Evolutionary conservation across 106 monocot genomes (phyloP), one percentile per base, ranked within the genome.

Genomic region (Posidonia australis): DNA sequence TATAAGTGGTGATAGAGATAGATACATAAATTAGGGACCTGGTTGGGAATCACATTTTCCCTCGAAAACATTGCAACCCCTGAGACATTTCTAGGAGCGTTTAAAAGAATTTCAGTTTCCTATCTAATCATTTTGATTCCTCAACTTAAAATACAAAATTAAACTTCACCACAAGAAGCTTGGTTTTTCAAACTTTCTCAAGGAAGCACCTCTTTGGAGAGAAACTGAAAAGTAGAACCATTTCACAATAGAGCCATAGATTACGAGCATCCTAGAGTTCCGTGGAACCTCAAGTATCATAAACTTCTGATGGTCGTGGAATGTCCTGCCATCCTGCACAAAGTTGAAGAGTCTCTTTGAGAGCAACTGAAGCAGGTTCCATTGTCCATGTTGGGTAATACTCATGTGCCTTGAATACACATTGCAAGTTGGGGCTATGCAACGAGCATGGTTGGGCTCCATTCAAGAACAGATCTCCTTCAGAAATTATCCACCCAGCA

Each of bases 381-480:
- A 83, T 48, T 0, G 86, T 84, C 77, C 86, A 86, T 61, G 77
- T 47, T 25, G 70, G 55, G 62, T 80, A 84, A 67, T 58, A 65
- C 23, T 90, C 79, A 6, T 75, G 57, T 21, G 65, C 73, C 53
- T 84, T 65, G 67, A 92, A 86, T 28, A 81, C 72, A 44, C 46
- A 22, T 11, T 63, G 55, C 6, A 22, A 43, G 28, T 17, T 19
- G 10, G 46, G 7, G 16, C 46, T 67, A 27, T 65, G 63, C 19
- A 53, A 9, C 21, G 75, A 11, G 43, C 76, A 65, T 20, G 79
- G 36, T 28, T 83, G 77, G 29, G 90, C 90, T 45, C 82, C 90
- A 31, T 84, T 90, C 36, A 96, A 76, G 31, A 90, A 90, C 46
- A 90, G 20, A 45, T 96, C 94, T 5, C 86, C 90, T 76, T 94